Base-by-base conservation (phyloP, 257 asterid species). In the Euphrasia confusa region DNA sequence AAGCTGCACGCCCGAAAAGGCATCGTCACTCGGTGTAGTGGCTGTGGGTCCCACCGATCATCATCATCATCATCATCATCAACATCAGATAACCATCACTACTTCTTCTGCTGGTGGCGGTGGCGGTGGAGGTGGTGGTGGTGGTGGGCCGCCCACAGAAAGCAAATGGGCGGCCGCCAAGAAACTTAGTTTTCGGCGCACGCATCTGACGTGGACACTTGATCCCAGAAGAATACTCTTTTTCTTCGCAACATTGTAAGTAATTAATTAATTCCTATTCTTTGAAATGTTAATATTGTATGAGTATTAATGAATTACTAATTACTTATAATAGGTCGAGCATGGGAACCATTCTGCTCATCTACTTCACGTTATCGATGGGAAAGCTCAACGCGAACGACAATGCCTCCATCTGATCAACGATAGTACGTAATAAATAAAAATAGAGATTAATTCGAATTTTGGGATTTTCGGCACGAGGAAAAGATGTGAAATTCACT, bases 221-320 rank as follows among this genome's bases (percentile, higher is more conserved):
- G 74, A 75, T 68, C 95, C 96, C 4, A 82, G 82, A 64, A 80
- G 75, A 60, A 77, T 89, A 53, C 82, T 86, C 45, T 4, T 89
- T 65, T 71, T 79, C 80, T 89, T 80, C 60, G 93, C 93, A 53
- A 82, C 95, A 11, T 55, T 83, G 89, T 80, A 70, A 73, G 86
- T 68, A 21, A 21, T 21, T 68, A 21, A 21, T 21, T 21, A 21
- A 21, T 21, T 21, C 24, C 0, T 21, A 21, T 21, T 21, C 24
- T 21, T 21, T 21, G 24, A 21, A 21, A 21, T 21, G 1, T 21
- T 21, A 21, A 21, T 21, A 21, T 21, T 21, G n/a, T n/a, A n/a
- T n/a, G n/a, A n/a, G n/a, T n/a, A 21, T 21, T 21, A 21, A 21
- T 21, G 0, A 21, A 21, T 21, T 21, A 21, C 24, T 21, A n/a